These are phyloP conservation scores for Closterium sp. DNA, from an alignment of 139 green algal species.

Conservation along the genomic window DNA sequence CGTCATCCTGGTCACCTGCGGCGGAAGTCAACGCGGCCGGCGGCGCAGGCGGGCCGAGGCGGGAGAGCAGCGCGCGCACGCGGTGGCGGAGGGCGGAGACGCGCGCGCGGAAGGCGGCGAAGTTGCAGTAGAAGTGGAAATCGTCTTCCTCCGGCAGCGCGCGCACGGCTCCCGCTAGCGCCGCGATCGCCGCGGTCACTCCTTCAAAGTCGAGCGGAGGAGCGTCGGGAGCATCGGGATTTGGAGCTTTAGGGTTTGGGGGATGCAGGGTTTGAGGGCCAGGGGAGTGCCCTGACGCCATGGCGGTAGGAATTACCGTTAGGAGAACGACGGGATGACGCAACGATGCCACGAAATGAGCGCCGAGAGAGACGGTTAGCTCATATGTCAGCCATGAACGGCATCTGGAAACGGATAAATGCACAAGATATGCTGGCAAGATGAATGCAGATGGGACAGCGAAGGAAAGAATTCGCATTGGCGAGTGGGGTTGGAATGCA, in stretches of 20 bases:
- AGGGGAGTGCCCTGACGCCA: neutral
- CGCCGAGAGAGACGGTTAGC: no score
- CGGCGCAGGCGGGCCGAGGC: neutral
- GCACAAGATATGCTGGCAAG: no score
- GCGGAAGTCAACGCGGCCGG: neutral
- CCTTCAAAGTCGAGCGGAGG: neutral
- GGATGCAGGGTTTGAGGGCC: neutral
- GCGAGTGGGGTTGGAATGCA: neutral
- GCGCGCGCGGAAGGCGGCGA: constrained; percentile 28
- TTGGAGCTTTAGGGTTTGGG: neutral
- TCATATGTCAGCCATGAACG: no score
- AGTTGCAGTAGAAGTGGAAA: constrained; percentile 45
- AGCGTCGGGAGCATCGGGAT: neutral
- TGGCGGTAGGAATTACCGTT: neutral
- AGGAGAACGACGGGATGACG: no score
- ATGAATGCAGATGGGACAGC: no score
- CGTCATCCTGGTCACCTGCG: neutral
- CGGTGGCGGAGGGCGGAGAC: neutral
- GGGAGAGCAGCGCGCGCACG: neutral
- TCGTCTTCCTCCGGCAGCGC: constrained; percentile 30
- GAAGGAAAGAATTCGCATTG: no score
- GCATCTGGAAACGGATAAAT: no score
- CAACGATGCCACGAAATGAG: no score
- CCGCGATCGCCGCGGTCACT: neutral
- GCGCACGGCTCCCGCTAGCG: neutral